A percentile compares a stretch with the other conserved stretches of the same genome.
Conservation (phyloP, 2,329 filamentous ascomycete genomes). For the Knoxdaviesia capensis region DNA sequence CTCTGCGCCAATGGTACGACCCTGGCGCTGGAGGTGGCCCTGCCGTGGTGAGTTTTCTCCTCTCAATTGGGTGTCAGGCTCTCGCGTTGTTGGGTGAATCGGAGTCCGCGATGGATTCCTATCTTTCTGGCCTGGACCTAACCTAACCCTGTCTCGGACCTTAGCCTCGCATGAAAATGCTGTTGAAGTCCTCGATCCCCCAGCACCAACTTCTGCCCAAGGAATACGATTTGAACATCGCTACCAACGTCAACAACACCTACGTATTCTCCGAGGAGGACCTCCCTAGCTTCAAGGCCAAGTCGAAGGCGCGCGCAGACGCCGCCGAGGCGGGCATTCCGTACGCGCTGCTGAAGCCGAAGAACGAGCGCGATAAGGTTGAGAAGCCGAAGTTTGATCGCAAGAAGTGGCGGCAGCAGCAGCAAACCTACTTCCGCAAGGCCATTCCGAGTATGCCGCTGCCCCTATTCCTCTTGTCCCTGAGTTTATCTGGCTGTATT, state of each 20-base stretch:
- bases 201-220: constrained; percentile 62
- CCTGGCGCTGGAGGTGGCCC: constrained; percentile 13
- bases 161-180: constrained; percentile 37
- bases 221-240: constrained; percentile 67
- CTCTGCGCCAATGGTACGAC: constrained; percentile 39
- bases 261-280: constrained; percentile 70
- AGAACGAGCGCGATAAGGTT: constrained; percentile 15
- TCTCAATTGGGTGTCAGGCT: no score
- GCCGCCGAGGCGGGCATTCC: constrained; percentile 38
- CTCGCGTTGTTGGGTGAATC: not conserved
- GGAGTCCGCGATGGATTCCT: not conserved
- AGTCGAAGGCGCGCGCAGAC: constrained; percentile 33
- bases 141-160: constrained; percentile 8
- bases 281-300: constrained; percentile 37
- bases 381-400: constrained; percentile 26
- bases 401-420: constrained; percentile 14
- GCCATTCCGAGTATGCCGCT: constrained; percentile 34
- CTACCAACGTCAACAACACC: constrained; percentile 51
- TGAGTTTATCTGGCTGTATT: not conserved
- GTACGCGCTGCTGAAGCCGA: constrained; percentile 28
- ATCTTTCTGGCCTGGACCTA: not conserved
- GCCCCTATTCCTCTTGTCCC: not conserved
- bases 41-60: not conserved
- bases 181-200: constrained; percentile 42
- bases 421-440: constrained; percentile 43